Base-by-base conservation (phyloP, 495 filamentous ascomycete species). In the Xanthoparmelia taractica region DNA sequence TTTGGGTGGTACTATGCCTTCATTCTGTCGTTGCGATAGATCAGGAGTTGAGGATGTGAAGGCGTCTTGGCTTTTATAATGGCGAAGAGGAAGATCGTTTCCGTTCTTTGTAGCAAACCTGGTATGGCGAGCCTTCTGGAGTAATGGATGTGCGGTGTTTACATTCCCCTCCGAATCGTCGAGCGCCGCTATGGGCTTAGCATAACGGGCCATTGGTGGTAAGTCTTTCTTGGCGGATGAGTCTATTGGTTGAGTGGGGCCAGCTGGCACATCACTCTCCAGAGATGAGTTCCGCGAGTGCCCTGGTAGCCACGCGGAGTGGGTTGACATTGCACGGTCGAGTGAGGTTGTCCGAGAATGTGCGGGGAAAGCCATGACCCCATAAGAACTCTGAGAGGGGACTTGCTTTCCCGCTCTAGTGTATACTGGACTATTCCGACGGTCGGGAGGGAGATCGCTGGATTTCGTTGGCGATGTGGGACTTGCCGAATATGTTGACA, bases 81-180 rank as follows among this genome's bases (percentile, higher is more conserved):
- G 68, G 25, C 68, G 60, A 17, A 70, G 61, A 60, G 68, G 68
- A 52, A 70, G 58, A 54, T 68, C 66, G 11, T 58, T 45, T 18
- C n/a, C 36, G 25, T 50, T 59, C 2, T 50, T 63, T 3, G 29
- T 56, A 40, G 63, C 64, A 61, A 70, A 70, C n/a, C 64, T 63
- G 4, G 66, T 64, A 55, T 70, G 68, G 40, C 68, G 60, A 40
- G 61, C 68, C 37, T 66, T 67, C 37, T 60, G 66, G 23, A 70
- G 56, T 36, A 70, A 57, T 12, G 68, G 68, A 59, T 70, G 68
- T 11, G 57, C 59, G 33, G 48, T 33, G 47, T 68, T 68, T 13
- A 63, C 66, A 37, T 61, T 64, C 8, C 63, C 68, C 43, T 66
- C 66, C 23, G 61, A 55, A 18, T 68, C 64, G 15, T 60, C 63